Conservation (phyloP, 1,139 yeast genomes). For the Candida frijolesensis region DNA sequence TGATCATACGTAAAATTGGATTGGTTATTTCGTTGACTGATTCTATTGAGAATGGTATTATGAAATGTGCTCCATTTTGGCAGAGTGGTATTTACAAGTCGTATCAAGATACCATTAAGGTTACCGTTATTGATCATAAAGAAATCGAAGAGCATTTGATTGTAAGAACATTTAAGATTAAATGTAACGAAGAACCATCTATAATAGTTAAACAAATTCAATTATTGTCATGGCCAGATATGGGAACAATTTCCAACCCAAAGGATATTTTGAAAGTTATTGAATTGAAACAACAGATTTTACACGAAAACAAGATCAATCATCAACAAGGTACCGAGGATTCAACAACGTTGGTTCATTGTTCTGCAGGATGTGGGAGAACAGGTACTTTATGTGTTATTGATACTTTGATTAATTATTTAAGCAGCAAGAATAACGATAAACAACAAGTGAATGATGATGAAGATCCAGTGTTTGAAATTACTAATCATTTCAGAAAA, state of each 20-base stretch:
- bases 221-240: constrained; percentile 56
- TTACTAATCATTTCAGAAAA: constrained; percentile 56
- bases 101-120: constrained; percentile 32
- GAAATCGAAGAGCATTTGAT: constrained; percentile 22
- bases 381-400: constrained; percentile 79
- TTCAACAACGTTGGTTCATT: constrained; percentile 67
- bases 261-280: constrained; percentile 45
- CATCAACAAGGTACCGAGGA: not conserved
- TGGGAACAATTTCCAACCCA: constrained; percentile 43
- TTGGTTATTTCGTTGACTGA: constrained; percentile 53
- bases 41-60: constrained; percentile 53
- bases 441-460: constrained; percentile 11
- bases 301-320: constrained; percentile 16
- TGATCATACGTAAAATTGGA: constrained; percentile 45
- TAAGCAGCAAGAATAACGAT: constrained; percentile 14
- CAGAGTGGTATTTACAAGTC: constrained; percentile 46
- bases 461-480: constrained; percentile 43
- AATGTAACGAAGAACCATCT: constrained; percentile 19
- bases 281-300: constrained; percentile 37
- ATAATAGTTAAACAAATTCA: constrained; percentile 48
- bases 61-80: constrained; percentile 62
- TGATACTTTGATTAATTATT: constrained; percentile 60
- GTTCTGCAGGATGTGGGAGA: constrained; percentile 86
- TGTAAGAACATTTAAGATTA: constrained; percentile 40
- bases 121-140: constrained; percentile 26